A percentile compares a stretch with the other conserved stretches of the same genome.
These are phyloP conservation scores for Magnaporthales sp. DNA, from an alignment of 2,329 filamentous ascomycete genomes.

Conservation along the genomic window DNA sequence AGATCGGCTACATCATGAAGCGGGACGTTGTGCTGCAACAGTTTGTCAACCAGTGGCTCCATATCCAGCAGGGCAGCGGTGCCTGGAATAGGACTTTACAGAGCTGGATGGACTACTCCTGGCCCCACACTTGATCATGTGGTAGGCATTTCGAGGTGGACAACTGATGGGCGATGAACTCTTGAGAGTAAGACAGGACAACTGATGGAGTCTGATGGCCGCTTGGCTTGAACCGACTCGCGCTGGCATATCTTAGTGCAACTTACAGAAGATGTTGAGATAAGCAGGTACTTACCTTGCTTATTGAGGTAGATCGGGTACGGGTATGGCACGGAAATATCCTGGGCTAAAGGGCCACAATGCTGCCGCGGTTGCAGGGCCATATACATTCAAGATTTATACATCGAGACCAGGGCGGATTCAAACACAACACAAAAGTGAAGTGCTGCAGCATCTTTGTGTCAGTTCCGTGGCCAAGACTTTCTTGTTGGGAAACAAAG, in stretches of 20 bases:
- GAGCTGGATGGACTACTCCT: conserved; percentile 3
- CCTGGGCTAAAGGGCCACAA: not conserved
- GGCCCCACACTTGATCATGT: not conserved
- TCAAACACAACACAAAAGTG: too few relatives aligned
- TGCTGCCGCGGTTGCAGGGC: not conserved
- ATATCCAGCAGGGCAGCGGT: conserved; percentile 2
- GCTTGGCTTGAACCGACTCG: not conserved
- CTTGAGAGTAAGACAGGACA: not conserved
- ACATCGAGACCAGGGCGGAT: not conserved
- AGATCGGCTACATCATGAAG: conserved; percentile 4
- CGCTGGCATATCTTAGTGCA: not conserved
- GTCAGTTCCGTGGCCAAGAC: too few relatives aligned
- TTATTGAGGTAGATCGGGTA: not conserved
- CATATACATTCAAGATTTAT: not conserved
- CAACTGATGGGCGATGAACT: not conserved
- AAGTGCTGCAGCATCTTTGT: too few relatives aligned
- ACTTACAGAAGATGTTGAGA: not conserved
- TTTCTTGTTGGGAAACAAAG: too few relatives aligned
- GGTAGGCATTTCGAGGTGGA: not conserved
- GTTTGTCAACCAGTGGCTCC: conserved; percentile 5
- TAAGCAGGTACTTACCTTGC: not conserved
- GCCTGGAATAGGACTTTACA: conserved; percentile 1
- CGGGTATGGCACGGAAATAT: not conserved
- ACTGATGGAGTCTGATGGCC: not conserved
- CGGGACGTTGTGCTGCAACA: conserved; percentile 1